A percentile compares a stretch with the other conserved stretches of the same genome.
phyloP scores from a whole-genome alignment of 805 yeast species.

The Candida oleophila region DNA sequence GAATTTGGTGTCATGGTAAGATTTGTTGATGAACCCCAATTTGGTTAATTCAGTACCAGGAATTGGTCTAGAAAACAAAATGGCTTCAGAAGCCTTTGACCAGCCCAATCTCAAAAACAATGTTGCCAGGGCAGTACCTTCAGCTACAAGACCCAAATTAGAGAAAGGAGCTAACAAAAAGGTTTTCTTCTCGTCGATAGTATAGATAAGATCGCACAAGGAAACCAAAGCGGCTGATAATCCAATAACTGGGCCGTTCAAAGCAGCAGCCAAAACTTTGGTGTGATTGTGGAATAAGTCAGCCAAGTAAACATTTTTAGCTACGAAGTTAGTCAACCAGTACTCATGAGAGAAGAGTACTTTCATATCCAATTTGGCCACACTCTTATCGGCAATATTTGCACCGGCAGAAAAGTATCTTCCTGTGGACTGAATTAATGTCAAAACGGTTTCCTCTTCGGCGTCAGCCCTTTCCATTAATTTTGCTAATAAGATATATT shows the following conservation, averaged over 20 bases:
- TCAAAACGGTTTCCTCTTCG: slow-evolving; percentile 59
- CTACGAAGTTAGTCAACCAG: slow-evolving; percentile 61
- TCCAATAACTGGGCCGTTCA: slow-evolving; percentile 89
- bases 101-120: slow-evolving; percentile 70
- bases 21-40: slow-evolving; percentile 62
- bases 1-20: slow-evolving; percentile 43
- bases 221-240: slow-evolving; percentile 70
- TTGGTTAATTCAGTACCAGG: slow-evolving; percentile 53
- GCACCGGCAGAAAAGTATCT: slow-evolving; percentile 86
- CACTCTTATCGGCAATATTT: slow-evolving; percentile 48
- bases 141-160: slow-evolving; percentile 78
- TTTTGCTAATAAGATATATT: slow-evolving; percentile 60
- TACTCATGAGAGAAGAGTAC: slow-evolving; percentile 35
- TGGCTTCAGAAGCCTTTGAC: slow-evolving; percentile 69
- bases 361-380: slow-evolving; percentile 26
- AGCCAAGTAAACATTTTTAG: slow-evolving; percentile 70
- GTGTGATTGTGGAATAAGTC: slow-evolving; percentile 66
- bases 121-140: slow-evolving; percentile 73
- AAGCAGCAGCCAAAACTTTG: slow-evolving; percentile 67
- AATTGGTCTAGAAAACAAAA: slow-evolving; percentile 67
- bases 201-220: slow-evolving; percentile 75
- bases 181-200: slow-evolving; percentile 55
- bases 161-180: slow-evolving; percentile 74
- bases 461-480: slow-evolving; percentile 60
- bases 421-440: slow-evolving; percentile 70